A percentile compares a stretch with the other conserved stretches of the same genome.
Evolutionary conservation across 148 eudicot species (phyloP).

Genomic region (Nyssa sinensis): DNA sequence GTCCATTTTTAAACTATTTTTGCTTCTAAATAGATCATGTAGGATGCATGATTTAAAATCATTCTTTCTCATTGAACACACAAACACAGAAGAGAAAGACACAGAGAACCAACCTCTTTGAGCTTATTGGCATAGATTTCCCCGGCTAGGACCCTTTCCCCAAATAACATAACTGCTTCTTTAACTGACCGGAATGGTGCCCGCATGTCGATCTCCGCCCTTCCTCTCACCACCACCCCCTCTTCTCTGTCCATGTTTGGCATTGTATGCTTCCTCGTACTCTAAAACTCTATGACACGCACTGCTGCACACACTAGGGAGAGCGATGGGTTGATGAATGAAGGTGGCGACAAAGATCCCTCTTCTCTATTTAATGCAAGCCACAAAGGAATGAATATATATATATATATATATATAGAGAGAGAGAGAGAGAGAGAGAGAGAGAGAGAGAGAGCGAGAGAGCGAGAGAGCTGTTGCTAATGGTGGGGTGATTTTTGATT

Average conservation of each 20-base stretch:
- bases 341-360: constrained; percentile 7
- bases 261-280: not conserved
- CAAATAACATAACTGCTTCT: constrained; percentile 78
- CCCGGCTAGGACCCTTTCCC: constrained; percentile 74
- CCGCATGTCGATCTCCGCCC: constrained; percentile 65
- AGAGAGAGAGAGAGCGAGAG: not conserved
- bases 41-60: too few species aligned
- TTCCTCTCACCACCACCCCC: constrained; percentile 55
- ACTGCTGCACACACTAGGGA: not conserved
- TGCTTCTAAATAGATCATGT: too few species aligned
- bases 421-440: not conserved
- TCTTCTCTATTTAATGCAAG: not conserved
- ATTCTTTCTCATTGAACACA: too few species aligned
- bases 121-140: constrained; percentile 68
- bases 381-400: too few species aligned
- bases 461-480: not conserved
- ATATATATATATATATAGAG: not conserved
- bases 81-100: too few species aligned
- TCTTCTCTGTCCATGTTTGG: constrained; percentile 36
- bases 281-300: not conserved
- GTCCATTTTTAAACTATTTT: too few species aligned
- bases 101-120: constrained; percentile 60
- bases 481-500: constrained; percentile 16
- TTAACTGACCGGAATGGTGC: constrained; percentile 79
- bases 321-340: constrained; percentile 11